Conservation (phyloP, 2,329 filamentous ascomycete species). For the Fusarium sp. region DNA sequence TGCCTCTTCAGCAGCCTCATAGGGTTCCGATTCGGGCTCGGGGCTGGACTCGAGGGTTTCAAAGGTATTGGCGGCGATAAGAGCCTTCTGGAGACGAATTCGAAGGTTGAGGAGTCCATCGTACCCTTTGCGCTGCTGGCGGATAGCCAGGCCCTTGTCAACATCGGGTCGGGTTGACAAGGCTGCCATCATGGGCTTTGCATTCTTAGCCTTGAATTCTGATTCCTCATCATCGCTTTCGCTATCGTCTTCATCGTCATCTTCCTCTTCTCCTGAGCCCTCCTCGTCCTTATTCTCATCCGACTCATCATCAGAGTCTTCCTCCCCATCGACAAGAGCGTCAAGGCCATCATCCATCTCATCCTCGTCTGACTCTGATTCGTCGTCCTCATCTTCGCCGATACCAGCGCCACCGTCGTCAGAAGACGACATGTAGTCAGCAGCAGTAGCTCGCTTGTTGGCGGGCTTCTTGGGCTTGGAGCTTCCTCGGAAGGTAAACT, state of each 20-base stretch:
- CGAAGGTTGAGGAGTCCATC: slow-evolving; percentile 90
- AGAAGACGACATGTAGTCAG: slow-evolving; percentile 68
- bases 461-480: slow-evolving; percentile 60
- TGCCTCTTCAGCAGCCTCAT: slow-evolving; percentile 83
- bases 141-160: slow-evolving; percentile 87
- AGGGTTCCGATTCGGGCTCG: slow-evolving; percentile 64
- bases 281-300: slow-evolving; percentile 54
- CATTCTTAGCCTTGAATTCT: slow-evolving; percentile 44
- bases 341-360: slow-evolving; percentile 56
- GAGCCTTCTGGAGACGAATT: slow-evolving; percentile 91
- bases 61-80: slow-evolving; percentile 85
- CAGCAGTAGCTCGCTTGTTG: slow-evolving; percentile 61
- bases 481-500: slow-evolving; percentile 74
- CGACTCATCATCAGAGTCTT: slow-evolving; percentile 51
- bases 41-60: slow-evolving; percentile 57
- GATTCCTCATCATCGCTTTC: slow-evolving; percentile 52
- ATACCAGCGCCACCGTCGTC: slow-evolving; percentile 54
- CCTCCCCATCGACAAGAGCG: slow-evolving; percentile 50
- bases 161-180: slow-evolving; percentile 67
- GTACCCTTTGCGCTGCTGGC: slow-evolving; percentile 85
- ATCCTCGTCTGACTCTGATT: slow-evolving; percentile 52
- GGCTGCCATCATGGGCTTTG: slow-evolving; percentile 52
- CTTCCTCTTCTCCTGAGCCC: slow-evolving; percentile 53
- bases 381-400: slow-evolving; percentile 53
- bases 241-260: slow-evolving; percentile 55